phyloP scores from a whole-genome alignment of 768 basidiomycete genomes.

The Sistotremastrum suecicum region DNA sequence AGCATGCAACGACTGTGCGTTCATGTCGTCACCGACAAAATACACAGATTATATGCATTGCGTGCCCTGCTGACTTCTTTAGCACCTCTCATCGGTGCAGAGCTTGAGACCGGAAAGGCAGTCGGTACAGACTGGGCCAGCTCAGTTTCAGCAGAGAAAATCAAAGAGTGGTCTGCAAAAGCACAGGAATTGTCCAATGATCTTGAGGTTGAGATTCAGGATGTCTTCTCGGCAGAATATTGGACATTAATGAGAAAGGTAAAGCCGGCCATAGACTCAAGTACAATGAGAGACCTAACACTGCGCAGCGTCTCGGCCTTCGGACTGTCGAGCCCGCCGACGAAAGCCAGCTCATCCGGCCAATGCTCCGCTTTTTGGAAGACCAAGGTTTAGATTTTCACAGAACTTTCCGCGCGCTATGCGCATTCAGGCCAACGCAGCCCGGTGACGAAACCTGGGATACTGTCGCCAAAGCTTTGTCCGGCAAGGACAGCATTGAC shows the following conservation, averaged over 20 bases:
- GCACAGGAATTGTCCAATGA: conserved; percentile 38
- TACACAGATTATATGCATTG: conserved; percentile 56
- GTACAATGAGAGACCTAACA: neutral
- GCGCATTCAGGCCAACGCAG: conserved; percentile 39
- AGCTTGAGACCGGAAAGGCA: conserved; percentile 36
- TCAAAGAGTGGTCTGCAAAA: conserved; percentile 46
- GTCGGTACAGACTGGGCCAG: conserved; percentile 49
- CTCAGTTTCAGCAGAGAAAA: conserved; percentile 31
- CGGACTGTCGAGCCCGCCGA: conserved; percentile 40
- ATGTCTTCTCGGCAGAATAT: conserved; percentile 51
- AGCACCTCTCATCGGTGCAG: conserved; percentile 77
- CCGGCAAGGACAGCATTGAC: conserved; percentile 6
- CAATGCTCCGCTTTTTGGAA: conserved; percentile 65
- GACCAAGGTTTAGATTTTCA: conserved; percentile 76
- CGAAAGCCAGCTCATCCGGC: conserved; percentile 42
- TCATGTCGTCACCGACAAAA: neutral
- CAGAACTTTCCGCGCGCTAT: conserved; percentile 63
- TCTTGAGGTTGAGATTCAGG: conserved; percentile 45
- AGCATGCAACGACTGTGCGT: conserved; percentile 11
- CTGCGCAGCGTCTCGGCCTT: conserved; percentile 59
- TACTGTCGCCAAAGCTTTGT: neutral
- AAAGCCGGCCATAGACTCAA: conserved; percentile 4
- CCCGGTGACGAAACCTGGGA: neutral
- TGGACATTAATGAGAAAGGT: conserved; percentile 57
- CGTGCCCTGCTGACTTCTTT: conserved; percentile 65